Percentiles rank a stretch among this genome's conserved stretches.
phyloP scores from a whole-genome alignment of 208 protist species.

The Crithidia acanthocephali region DNA sequence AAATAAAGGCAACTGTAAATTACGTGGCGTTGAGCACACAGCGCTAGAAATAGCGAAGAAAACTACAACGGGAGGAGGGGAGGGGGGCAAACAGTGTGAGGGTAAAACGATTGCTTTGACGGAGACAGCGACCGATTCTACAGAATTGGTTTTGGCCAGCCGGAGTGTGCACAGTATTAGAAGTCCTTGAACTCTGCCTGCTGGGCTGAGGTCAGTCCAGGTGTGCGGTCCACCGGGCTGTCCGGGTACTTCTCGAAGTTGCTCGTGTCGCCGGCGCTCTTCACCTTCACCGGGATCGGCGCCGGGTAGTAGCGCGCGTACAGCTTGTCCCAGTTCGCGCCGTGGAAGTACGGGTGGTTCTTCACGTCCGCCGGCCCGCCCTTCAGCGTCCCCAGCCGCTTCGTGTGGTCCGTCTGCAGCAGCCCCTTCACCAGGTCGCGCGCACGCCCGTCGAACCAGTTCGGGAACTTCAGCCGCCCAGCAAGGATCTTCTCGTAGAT shows the following conservation, averaged over 20 bases:
- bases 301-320: constrained; percentile 80
- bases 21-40: neutral
- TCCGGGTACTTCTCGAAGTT: constrained; percentile 92
- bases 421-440: constrained; percentile 86
- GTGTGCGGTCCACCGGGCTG: constrained; percentile 64
- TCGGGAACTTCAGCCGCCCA: constrained; percentile 82
- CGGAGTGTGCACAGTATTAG: constrained; percentile 38
- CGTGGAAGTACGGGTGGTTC: constrained; percentile 95
- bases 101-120: neutral
- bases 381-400: constrained; percentile 90
- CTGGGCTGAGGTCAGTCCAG: constrained; percentile 70
- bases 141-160: no score
- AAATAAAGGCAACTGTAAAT: neutral
- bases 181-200: constrained; percentile 87
- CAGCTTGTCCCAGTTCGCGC: constrained; percentile 94
- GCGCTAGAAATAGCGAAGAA: constrained; percentile 81
- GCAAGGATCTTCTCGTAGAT: constrained; percentile 93
- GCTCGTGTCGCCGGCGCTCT: constrained; percentile 82
- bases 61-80: constrained; percentile 20
- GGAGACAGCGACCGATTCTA: no score
- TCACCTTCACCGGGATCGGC: constrained; percentile 82
- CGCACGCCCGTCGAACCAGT: constrained; percentile 81
- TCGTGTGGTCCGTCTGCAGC: constrained; percentile 88
- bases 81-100: neutral
- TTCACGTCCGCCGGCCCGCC: constrained; percentile 94